Conservation (phyloP, 2,329 filamentous ascomycete genomes). For the Scytalidium lignicola region DNA sequence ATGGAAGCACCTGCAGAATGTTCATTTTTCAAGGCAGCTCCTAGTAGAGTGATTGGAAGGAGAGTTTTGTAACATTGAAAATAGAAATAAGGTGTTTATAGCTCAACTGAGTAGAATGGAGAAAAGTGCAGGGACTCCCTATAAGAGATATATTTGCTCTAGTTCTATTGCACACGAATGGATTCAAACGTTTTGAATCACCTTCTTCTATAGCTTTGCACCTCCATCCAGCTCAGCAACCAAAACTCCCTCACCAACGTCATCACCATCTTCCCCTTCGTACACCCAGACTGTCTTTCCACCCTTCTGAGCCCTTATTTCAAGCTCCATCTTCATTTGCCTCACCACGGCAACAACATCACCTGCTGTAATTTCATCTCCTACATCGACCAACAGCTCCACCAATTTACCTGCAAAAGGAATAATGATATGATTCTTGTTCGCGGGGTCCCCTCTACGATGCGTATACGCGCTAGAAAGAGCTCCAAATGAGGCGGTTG, state of each 20-base stretch:
- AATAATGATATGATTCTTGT: conserved; percentile 47
- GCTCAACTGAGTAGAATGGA: no score
- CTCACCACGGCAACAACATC: conserved; percentile 53
- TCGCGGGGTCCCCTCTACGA: conserved; percentile 41
- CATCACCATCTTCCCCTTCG: conserved; percentile 23
- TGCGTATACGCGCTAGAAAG: conserved; percentile 42
- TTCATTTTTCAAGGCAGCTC: no score
- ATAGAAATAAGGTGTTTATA: no score
- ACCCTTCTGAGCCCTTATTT: conserved; percentile 38
- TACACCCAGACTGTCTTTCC: conserved; percentile 21
- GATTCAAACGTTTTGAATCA: no score
- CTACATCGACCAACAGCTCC: conserved; percentile 51
- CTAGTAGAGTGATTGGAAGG: no score
- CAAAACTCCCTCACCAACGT: conserved; percentile 20
- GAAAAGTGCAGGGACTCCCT: no score
- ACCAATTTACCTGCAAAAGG: conserved; percentile 55
- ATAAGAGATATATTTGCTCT: no score
- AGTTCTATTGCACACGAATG: no score
- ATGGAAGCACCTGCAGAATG: no score
- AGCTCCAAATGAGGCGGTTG: conserved; percentile 43
- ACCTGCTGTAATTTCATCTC: conserved; percentile 42
- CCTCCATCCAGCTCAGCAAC: conserved; percentile 16
- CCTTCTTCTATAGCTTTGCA: not conserved
- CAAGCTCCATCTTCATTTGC: conserved; percentile 69
- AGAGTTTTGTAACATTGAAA: no score